These are phyloP conservation scores for Ogataea nitratoaversa DNA, from an alignment of 805 yeast species.

Conservation along the genomic window DNA sequence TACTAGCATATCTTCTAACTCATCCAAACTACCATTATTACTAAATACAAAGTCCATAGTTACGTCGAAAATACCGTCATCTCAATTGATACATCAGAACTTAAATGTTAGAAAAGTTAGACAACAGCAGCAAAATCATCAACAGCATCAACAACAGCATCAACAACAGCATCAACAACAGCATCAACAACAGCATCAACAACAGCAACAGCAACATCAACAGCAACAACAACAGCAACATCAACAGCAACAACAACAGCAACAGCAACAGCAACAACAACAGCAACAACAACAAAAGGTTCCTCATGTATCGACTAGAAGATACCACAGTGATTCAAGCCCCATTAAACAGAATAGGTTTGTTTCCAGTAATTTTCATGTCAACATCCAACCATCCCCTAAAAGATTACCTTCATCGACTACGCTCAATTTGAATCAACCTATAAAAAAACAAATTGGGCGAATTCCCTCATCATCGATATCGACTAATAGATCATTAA, in stretches of 20 bases:
- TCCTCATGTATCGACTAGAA: neutral
- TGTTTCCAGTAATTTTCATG: neutral
- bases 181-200: neutral
- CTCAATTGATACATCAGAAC: neutral
- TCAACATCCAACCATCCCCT: neutral
- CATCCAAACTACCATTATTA: slow-evolving; percentile 14
- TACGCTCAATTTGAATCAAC: neutral
- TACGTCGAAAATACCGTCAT: neutral
- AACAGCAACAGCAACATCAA: slow-evolving; percentile 2
- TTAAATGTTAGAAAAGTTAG: neutral
- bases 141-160: slow-evolving; percentile 7
- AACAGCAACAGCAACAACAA: slow-evolving; percentile 4
- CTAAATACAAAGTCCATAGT: neutral
- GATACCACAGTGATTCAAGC: slow-evolving; percentile 1
- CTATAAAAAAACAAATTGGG: neutral
- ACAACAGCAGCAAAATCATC: neutral
- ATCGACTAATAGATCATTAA: neutral
- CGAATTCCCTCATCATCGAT: slow-evolving; percentile 5
- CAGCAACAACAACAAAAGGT: neutral
- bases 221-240: neutral
- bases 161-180: slow-evolving; percentile 4
- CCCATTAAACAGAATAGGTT: neutral
- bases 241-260: too few relatives aligned
- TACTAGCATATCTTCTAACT: slow-evolving; percentile 7
- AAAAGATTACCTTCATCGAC: slow-evolving; percentile 2